Evolutionary conservation across 306 rosid genomes (phyloP).

Genomic region (Comarum palustre): DNA sequence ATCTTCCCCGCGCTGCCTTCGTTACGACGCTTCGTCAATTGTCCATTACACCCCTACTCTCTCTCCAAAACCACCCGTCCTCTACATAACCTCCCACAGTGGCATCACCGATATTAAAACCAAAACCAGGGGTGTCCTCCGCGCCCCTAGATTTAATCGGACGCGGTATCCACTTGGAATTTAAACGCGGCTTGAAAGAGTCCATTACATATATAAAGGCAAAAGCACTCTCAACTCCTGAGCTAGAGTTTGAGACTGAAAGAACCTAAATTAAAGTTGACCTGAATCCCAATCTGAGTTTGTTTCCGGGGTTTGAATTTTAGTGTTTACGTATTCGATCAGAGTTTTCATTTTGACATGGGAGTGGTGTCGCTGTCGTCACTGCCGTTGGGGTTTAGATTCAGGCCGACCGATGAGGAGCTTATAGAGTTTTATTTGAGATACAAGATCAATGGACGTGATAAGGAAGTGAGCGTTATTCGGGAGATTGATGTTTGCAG

Average conservation of each 20-base stretch:
- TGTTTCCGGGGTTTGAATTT: background rate
- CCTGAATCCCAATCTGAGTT: background rate
- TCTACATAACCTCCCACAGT: background rate
- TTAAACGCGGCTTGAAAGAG: conserved; percentile 33
- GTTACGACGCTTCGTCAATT: background rate
- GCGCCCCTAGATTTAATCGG: background rate
- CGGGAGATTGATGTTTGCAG: conserved; percentile 92
- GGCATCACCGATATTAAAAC: conserved; percentile 25
- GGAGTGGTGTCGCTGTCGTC: conserved; percentile 44
- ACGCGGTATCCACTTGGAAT: conserved; percentile 43
- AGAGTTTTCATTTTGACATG: conserved; percentile 15
- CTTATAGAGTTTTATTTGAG: conserved; percentile 72
- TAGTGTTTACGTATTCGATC: background rate
- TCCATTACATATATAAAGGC: background rate
- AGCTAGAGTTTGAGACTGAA: background rate
- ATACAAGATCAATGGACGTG: conserved; percentile 69
- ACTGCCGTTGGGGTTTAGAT: conserved; percentile 85
- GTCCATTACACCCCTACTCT: conserved; percentile 18
- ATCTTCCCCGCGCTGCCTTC: background rate
- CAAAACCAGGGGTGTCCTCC: background rate
- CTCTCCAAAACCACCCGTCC: background rate
- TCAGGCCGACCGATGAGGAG: conserved; percentile 83
- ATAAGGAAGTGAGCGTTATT: conserved; percentile 67
- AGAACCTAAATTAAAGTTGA: background rate
- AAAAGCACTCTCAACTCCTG: background rate